Conservation (phyloP, 176 grass and related monocot species). For the Zizania latifolia region DNA sequence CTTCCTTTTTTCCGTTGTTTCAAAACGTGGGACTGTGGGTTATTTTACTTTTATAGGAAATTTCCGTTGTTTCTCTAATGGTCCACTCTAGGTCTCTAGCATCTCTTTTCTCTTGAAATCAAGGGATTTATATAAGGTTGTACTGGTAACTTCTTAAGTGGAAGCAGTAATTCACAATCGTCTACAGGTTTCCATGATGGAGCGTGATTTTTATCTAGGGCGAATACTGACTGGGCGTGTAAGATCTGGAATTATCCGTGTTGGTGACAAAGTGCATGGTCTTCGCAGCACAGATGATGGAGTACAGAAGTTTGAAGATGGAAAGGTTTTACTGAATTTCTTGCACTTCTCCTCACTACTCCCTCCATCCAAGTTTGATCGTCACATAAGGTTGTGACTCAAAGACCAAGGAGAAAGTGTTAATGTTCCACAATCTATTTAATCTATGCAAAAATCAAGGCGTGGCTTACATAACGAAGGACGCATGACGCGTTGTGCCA, state of each 20-base stretch:
- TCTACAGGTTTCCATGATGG: constrained; percentile 98
- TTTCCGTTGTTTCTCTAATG: constrained; percentile 3
- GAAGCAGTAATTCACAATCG: constrained; percentile 16
- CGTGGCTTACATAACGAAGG: too few species aligned
- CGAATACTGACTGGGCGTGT: constrained; percentile 94
- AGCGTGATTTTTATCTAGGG: constrained; percentile 97
- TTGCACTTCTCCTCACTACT: neutral
- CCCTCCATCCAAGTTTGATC: too few species aligned
- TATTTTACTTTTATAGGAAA: neutral
- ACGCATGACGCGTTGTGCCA: too few species aligned
- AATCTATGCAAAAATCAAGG: too few species aligned
- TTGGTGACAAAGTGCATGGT: constrained; percentile 89
- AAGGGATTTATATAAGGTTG: constrained; percentile 4
- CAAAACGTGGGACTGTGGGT: neutral
- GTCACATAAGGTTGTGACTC: too few species aligned
- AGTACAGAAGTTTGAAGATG: constrained; percentile 82
- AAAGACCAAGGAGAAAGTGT: too few species aligned
- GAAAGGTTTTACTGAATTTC: constrained; percentile 59
- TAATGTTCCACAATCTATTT: too few species aligned
- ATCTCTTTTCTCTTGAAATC: neutral
- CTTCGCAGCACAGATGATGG: constrained; percentile 71
- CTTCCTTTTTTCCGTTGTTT: neutral
- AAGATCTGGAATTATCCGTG: constrained; percentile 61
- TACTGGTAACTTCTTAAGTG: neutral
- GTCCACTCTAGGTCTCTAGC: neutral